Evolutionary conservation across 495 filamentous ascomycete species (phyloP).

Genomic region (Cudoniella acicularis): DNA sequence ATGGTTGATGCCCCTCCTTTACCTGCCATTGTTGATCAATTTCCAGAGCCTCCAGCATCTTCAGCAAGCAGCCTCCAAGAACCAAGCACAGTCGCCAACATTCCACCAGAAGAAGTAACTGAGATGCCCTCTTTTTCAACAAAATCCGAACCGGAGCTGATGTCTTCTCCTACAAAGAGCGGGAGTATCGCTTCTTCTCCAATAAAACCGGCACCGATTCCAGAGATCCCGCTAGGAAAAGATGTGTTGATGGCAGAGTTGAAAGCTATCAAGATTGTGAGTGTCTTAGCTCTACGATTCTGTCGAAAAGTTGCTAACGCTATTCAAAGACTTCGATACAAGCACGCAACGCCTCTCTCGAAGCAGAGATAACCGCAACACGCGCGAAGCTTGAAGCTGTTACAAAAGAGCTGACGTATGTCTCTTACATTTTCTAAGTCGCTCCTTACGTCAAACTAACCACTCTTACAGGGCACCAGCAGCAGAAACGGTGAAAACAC

Average conservation of each 20-base stretch:
- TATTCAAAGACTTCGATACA: constrained; percentile 23
- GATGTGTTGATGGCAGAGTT: constrained; percentile 21
- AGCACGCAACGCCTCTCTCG: constrained; percentile 19
- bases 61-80: neutral
- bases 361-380: constrained; percentile 19
- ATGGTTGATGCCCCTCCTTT: neutral
- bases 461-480: constrained; percentile 10
- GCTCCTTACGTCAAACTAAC: neutral
- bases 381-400: constrained; percentile 16
- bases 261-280: constrained; percentile 25
- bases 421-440: neutral
- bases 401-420: constrained; percentile 15
- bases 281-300: too few species aligned
- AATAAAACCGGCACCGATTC: neutral
- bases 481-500: constrained; percentile 47
- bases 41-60: neutral
- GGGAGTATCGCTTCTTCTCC: neutral
- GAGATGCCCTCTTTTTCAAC: too few species aligned
- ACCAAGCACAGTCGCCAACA: neutral
- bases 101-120: neutral
- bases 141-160: neutral
- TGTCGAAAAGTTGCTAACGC: too few species aligned
- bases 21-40: neutral
- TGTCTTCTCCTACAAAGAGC: neutral
- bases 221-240: constrained; percentile 6